These are phyloP conservation scores for Pestalotiopsis sp. DNA, from an alignment of 2,329 filamentous ascomycete genomes.

Conservation along the genomic window DNA sequence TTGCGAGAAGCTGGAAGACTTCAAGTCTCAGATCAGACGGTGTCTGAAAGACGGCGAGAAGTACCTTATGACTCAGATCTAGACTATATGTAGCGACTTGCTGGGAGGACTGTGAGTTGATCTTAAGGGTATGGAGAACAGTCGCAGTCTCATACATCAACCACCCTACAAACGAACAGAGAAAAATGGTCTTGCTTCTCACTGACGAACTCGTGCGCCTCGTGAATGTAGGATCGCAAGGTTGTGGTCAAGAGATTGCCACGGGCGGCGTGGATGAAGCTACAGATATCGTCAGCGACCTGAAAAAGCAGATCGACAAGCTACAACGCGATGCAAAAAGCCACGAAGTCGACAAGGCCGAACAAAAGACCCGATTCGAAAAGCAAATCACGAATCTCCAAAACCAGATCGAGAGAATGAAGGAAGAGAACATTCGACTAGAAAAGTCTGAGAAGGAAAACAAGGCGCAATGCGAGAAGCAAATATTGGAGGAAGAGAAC, in stretches of 20 bases:
- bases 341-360: neutral
- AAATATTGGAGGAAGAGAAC: neutral
- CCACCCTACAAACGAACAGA: constrained; percentile 4
- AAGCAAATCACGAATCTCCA: neutral
- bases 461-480: neutral
- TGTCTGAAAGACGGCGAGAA: neutral
- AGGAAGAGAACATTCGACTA: neutral
- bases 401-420: neutral
- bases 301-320: neutral
- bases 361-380: neutral
- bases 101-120: constrained; percentile 11
- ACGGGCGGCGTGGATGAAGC: neutral
- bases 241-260: too few relatives aligned
- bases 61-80: neutral
- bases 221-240: neutral
- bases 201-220: neutral
- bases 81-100: neutral
- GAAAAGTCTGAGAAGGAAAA: neutral
- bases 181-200: neutral
- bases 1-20: neutral
- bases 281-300: neutral
- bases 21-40: neutral
- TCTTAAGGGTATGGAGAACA: neutral
- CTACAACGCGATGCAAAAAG: neutral
- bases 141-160: constrained; percentile 12